Base-by-base conservation (phyloP, 2,329 filamentous ascomycete genomes). In the Paraconiothyrium sp. region DNA sequence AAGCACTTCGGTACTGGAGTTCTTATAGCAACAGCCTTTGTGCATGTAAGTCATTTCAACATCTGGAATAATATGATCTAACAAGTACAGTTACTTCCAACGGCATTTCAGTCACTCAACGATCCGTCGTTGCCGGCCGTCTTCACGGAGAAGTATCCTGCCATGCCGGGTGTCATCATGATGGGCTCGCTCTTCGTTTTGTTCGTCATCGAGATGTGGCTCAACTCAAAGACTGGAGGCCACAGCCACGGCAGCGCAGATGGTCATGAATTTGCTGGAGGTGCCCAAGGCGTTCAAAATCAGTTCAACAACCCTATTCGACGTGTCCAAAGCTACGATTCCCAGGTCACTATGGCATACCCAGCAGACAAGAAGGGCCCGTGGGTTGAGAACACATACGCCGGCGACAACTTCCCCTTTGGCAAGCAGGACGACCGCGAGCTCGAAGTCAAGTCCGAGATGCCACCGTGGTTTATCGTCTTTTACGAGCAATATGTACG, bases 21-120 rank as follows among this genome's bases (percentile, higher is more conserved):
- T 22, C 83, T 95, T n/a, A 90, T 95, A 64, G 92, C 92, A 11
- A 95, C 92, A 1, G 92, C 92, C 58, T 95, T 95, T 72, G 91
- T 94, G 30, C 92, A 94, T 79, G 76, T 79, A 66, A 58, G 76
- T 64, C 16, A 49, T 20, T 22, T 20, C 24, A 32, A 8, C 35
- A n/a, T 24, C 2, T 37, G 3, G 20, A 20, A n/a, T 16, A 11
- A 7, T 32, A 24, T 46, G 50, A 7, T 24, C 65, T 72, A 22
- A 72, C 39, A 4, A 41, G 14, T 6, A 37, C 57, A 79, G 77
- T 81, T 89, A 66, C 82, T 89, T 7, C 87, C 87, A 0, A 88
- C 86, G 3, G 87, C 87, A 16, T 89, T 89, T 69, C 78, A 69
- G 48, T 81, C 78, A 22, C 75, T 82, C 61, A 80, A 76, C 56